A percentile compares a stretch with the other conserved stretches of the same genome.
Evolutionary conservation across 768 basidiomycete genomes (phyloP).

Genomic region (Agaricus subrufescens): DNA sequence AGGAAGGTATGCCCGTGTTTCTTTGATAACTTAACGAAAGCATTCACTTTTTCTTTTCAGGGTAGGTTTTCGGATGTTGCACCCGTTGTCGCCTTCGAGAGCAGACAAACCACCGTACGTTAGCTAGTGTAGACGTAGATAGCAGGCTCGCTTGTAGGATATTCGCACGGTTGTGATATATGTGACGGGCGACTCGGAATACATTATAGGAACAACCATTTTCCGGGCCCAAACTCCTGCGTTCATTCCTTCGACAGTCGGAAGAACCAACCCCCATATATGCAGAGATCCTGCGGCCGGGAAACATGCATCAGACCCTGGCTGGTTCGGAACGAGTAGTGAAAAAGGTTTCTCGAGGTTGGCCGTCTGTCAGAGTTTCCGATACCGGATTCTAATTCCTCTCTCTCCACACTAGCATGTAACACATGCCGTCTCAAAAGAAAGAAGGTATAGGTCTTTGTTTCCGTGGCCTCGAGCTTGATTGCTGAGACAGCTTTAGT

Average conservation of each 20-base stretch:
- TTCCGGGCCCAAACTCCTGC: slow-evolving; percentile 3
- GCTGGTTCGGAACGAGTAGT: slow-evolving; percentile 7
- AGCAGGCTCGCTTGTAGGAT: background rate
- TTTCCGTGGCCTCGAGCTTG: background rate
- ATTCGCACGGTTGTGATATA: slow-evolving; percentile 8
- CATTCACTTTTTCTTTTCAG: no score
- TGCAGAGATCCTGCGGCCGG: slow-evolving; percentile 4
- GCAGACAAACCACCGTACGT: no score
- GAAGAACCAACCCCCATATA: slow-evolving; percentile 11
- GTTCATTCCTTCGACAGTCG: slow-evolving; percentile 1
- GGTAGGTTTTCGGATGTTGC: no score
- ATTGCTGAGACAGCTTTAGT: slow-evolving; percentile 13
- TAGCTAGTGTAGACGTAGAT: background rate
- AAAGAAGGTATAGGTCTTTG: slow-evolving; percentile 18
- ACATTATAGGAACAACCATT: slow-evolving; percentile 9
- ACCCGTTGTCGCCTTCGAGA: no score
- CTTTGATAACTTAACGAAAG: background rate
- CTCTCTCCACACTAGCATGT: slow-evolving; percentile 17
- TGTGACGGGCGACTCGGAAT: background rate
- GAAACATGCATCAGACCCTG: slow-evolving; percentile 12
- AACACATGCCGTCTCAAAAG: slow-evolving; percentile 27
- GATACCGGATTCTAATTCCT: background rate
- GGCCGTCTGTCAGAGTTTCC: background rate
- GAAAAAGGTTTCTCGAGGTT: slow-evolving; percentile 12
- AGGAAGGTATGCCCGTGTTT: background rate